phyloP scores from a whole-genome alignment of 1,139 yeast species.

The Pichia sp. region DNA sequence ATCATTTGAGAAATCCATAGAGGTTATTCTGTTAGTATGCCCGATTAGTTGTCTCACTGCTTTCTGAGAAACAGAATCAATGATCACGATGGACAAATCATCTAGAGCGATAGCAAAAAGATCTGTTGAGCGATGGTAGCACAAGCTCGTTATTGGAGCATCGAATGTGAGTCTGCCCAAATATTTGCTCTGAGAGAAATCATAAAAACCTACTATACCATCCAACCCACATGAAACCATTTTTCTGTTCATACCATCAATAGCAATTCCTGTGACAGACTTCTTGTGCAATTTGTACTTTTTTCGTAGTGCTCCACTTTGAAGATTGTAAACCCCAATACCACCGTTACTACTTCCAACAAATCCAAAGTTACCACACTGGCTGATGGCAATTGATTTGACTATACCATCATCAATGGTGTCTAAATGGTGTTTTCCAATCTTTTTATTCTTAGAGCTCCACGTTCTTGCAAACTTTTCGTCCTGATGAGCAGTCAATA shows the following conservation, averaged over 20 bases:
- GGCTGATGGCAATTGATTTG: slow-evolving; percentile 76
- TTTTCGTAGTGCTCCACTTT: slow-evolving; percentile 78
- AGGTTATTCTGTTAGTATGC: slow-evolving; percentile 83
- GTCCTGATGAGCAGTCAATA: slow-evolving; percentile 87
- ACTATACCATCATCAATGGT: slow-evolving; percentile 81
- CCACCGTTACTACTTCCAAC: slow-evolving; percentile 91
- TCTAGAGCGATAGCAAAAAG: slow-evolving; percentile 83
- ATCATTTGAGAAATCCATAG: slow-evolving; percentile 88
- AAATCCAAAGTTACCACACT: slow-evolving; percentile 92
- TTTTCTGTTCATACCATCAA: slow-evolving; percentile 85
- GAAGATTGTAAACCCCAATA: slow-evolving; percentile 85
- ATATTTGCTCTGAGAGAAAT: slow-evolving; percentile 68
- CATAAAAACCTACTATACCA: slow-evolving; percentile 84
- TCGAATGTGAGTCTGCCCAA: slow-evolving; percentile 66
- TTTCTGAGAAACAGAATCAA: slow-evolving; percentile 77
- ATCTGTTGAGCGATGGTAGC: slow-evolving; percentile 78
- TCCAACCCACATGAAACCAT: slow-evolving; percentile 88
- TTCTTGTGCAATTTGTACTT: slow-evolving; percentile 62
- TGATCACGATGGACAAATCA: slow-evolving; percentile 75
- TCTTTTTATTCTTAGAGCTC: slow-evolving; percentile 78
- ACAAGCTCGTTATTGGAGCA: slow-evolving; percentile 74
- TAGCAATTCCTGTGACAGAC: slow-evolving; percentile 82
- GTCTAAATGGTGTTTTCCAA: slow-evolving; percentile 66
- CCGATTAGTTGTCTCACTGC: slow-evolving; percentile 88
- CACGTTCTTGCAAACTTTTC: slow-evolving; percentile 86